Evolutionary conservation across 1,139 yeast species (phyloP), one percentile per base, ranked within the genome.

Genomic region (Geotrichum cucujoidarum): DNA sequence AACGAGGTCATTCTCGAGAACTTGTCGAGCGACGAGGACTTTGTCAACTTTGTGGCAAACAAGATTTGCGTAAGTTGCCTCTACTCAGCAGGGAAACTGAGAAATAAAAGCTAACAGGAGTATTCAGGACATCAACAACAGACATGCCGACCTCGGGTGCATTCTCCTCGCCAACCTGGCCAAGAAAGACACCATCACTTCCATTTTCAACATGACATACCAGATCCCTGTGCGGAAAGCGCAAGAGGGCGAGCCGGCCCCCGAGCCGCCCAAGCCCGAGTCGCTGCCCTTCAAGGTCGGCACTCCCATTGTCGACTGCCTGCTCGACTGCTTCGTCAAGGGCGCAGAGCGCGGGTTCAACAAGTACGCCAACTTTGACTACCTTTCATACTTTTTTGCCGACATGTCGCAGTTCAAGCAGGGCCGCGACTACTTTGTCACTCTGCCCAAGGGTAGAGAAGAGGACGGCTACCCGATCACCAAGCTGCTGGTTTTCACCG

Each of bases 301-400:
- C 57, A 81, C 90, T 49, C 61, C 61, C 10, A 80, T 80, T n/a
- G 74, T 88, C 68, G 95, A 87, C 62, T 84, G 94, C 65, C 72
- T 90, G 40, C 78, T 89, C 81, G 95, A 88, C 67, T 81, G 94
- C 62, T 90, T 89, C 65, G 96, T 89, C 41, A 85, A 85, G 62
- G 96, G 96, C 4, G 72, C 76, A 44, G 90, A 84, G 57, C 74
- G 89, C 62, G 68, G 78, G 14, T 71, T 87, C 51, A 89, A 87
- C 67, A 75, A 75, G 58, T 75, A 72, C 58, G 95, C 95, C 3
- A 77, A 78, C 56, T 92, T 69, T 60, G 96, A 90, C 65, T 90
- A 87, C 62, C 72, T 92, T 55, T 77, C 96, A 0, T 89, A 83
- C 65, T 87, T 88, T 64, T 90, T 92, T 66, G 92, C 95, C 14